Base-by-base conservation (phyloP, 805 yeast genomes). In the Jamesozyma gamospora region DNA sequence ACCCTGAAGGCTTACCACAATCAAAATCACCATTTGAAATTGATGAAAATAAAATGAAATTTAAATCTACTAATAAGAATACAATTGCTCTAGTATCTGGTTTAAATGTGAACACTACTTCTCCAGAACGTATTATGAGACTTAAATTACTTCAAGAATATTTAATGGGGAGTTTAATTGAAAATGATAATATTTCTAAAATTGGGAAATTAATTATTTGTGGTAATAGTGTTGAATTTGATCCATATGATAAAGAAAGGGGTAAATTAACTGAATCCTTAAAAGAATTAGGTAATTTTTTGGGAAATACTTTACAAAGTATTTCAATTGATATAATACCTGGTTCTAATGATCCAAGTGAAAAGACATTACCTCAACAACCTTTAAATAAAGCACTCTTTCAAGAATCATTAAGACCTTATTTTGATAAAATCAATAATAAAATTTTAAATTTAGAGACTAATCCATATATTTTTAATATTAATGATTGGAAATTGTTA, bases 311-410 rank as follows among this genome's bases (percentile, higher is more conserved):
- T 1, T 62, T 79, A 3, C 58, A 67, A 7, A 66, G 81, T 2
- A 60, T 86, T 14, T 82, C 94, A 0, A 77, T 88, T 6, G 73
- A 80, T 32, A 51, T 92, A 2, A 70, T 92, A 77, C 95, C 98
- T 0, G 97, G 98, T 4, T 71, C 65, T 7, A 62, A 69, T 4
- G 98, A 92, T 57, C 95, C 96, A 0, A 77, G 85, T n/a, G 94
- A 83, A 44, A 63, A 72, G 14, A 74, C 88, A 36, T 60, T 86
- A 41, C 98, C 98, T 1, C 96, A 92, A 59, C 95, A 82, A 57
- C 82, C 94, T 2, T 55, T 92, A n/a, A 96, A 90, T 56, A 67
- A 67, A 38, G 80, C 94, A 0, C 68, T 90, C 41, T 78, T 92
- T 51, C 64, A 67, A 3, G 54, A 58, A 12, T 64, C 72, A 16